Evolutionary conservation across 192 early-diverging fungal genomes (phyloP).

Genomic region (Coemansia sp.): DNA sequence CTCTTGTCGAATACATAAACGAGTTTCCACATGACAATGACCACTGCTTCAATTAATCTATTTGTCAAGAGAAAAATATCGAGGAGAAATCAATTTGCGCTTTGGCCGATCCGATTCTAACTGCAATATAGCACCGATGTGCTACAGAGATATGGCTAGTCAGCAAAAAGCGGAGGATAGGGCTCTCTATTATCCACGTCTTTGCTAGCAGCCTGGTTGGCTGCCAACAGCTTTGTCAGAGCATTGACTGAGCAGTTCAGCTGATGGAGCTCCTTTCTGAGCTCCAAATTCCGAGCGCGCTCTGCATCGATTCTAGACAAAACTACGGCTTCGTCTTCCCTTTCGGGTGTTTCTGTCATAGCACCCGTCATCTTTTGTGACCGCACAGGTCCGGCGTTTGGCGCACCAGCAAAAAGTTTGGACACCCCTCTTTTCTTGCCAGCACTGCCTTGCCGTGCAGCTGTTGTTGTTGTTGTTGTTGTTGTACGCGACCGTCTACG

Average conservation of each 20-base stretch:
- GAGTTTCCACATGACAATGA: no score
- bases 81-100: no score
- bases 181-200: neutral
- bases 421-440: neutral
- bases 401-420: neutral
- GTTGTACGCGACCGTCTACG: conserved; percentile 30
- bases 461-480: neutral
- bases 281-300: conserved; percentile 19
- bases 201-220: neutral
- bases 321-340: conserved; percentile 9
- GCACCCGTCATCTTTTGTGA: neutral
- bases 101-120: no score
- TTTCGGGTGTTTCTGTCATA: neutral
- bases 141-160: neutral
- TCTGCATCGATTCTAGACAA: conserved; percentile 26
- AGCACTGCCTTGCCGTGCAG: neutral
- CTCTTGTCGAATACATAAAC: no score
- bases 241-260: conserved; percentile 12
- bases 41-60: no score
- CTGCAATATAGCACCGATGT: no score
- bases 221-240: conserved; percentile 17
- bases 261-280: conserved; percentile 27
- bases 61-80: no score
- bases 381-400: neutral
- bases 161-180: conserved; percentile 1